Percentiles rank a stretch among this genome's conserved stretches.
Conservation (phyloP, 305 asterid species). For the Plantago coronopus region DNA sequence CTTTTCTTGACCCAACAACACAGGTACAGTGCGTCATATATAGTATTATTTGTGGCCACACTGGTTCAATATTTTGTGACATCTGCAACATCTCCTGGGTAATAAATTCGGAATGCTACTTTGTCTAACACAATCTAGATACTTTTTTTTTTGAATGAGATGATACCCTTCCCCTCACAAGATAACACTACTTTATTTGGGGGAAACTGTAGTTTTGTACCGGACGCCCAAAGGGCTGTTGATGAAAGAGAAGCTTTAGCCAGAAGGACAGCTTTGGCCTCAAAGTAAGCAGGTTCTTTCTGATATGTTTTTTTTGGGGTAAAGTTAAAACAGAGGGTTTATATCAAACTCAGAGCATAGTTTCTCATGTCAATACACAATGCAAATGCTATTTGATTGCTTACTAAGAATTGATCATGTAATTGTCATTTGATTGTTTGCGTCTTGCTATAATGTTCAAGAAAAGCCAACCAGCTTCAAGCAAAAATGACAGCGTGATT, state of each 20-base stretch:
- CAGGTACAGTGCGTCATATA: slow-evolving; percentile 72
- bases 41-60: slow-evolving; percentile 56
- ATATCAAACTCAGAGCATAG: neutral
- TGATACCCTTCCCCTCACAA: slow-evolving; percentile 14
- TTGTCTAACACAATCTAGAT: slow-evolving; percentile 11
- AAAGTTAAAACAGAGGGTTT: neutral
- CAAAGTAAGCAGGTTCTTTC: slow-evolving; percentile 64
- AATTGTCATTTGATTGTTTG: slow-evolving; percentile 31
- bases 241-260: slow-evolving; percentile 65
- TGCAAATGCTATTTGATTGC: slow-evolving; percentile 15
- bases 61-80: slow-evolving; percentile 81
- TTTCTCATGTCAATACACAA: slow-evolving; percentile 13
- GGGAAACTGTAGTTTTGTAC: slow-evolving; percentile 54
- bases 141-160: slow-evolving; percentile 10
- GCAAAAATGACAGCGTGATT: slow-evolving; percentile 70
- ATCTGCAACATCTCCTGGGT: slow-evolving; percentile 90
- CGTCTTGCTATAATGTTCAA: slow-evolving; percentile 63
- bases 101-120: slow-evolving; percentile 26
- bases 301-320: slow-evolving; percentile 12
- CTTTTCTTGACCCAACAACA: slow-evolving; percentile 22
- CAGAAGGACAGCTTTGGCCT: slow-evolving; percentile 45
- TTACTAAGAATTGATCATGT: slow-evolving; percentile 29
- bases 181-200: slow-evolving; percentile 16
- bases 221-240: slow-evolving; percentile 69
- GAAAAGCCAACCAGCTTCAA: slow-evolving; percentile 96